Evolutionary conservation across 2,329 filamentous ascomycete genomes (phyloP).

Genomic region (Endocalyx cinctus): DNA sequence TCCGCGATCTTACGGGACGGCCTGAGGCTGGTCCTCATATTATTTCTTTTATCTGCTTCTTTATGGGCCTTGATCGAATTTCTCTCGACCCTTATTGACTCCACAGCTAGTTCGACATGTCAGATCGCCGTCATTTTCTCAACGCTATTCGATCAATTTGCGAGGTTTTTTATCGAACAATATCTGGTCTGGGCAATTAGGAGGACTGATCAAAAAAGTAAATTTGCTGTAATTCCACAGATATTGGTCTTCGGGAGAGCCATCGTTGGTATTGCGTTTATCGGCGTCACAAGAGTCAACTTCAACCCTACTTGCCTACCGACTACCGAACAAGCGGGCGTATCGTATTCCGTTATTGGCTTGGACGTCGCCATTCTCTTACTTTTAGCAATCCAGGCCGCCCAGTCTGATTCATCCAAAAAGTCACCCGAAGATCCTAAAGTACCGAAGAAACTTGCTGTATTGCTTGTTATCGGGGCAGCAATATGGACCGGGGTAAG

Average conservation of each 20-base stretch:
- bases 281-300: conserved; percentile 49
- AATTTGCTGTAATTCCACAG: conserved; percentile 39
- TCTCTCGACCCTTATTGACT: conserved; percentile 42
- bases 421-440: conserved; percentile 30
- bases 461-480: conserved; percentile 39
- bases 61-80: conserved; percentile 53
- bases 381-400: conserved; percentile 36
- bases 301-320: conserved; percentile 50
- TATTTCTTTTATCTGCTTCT: conserved; percentile 46
- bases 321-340: too few relatives aligned
- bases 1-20: conserved; percentile 49
- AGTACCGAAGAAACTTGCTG: conserved; percentile 35
- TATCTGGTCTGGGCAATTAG: conserved; percentile 49
- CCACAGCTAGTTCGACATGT: conserved; percentile 39
- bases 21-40: conserved; percentile 60
- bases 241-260: conserved; percentile 43
- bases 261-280: conserved; percentile 48
- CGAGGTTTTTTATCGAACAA: conserved; percentile 49
- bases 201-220: conserved; percentile 30
- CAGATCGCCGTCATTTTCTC: conserved; percentile 49
- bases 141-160: conserved; percentile 53
- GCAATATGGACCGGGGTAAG: conserved; percentile 52
- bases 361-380: conserved; percentile 43
- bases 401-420: too few relatives aligned
- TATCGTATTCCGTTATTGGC: too few relatives aligned